Evolutionary conservation across 345 rosid genomes (phyloP), one percentile per base, ranked within the genome.

Genomic region (Clarkia xantiana): DNA sequence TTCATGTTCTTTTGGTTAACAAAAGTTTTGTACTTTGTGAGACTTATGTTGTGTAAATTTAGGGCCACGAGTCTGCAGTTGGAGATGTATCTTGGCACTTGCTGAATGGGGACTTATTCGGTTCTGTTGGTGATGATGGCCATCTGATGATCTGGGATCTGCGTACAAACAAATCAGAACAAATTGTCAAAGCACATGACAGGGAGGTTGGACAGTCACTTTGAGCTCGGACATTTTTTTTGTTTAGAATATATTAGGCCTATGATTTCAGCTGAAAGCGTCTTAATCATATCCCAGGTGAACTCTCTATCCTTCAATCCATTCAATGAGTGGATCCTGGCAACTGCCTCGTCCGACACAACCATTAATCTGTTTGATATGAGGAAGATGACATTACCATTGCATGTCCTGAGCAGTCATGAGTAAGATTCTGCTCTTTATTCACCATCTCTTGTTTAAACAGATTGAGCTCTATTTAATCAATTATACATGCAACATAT

Each of bases 61-160:
- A 84, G 98, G 95, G 83, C 54, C 96, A 91, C 58, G 72, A 76
- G 67, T 70, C 64, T 61, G 75, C 67, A 44, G 86, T 84, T 39
- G 96, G 74, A 65, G 94, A 86, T 63, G 98, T 82, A 10, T 68
- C 93, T 1, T 91, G 98, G 96, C 95, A 91, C 66, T 63, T 75
- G 76, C 80, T 80, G 77, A 74, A 86, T 44, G 94, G 81, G 50
- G 73, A 69, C 47, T 57, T 91, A 54, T 86, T 91, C 64, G 96
- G 95, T 16, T 91, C 96, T 25, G 86, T 80, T 0, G 86, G 94
- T 20, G 95, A 82, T 77, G 98, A 84, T 71, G 74, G 96, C 58
- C 79, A 51, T 43, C 49, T 91, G 68, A 76, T 80, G 67, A 76
- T 91, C 44, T 91, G 98, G 90, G 98, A 91, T 66, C 54, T 70